These are phyloP conservation scores for Penicillium nucicola DNA, from an alignment of 495 filamentous ascomycete species.

Conservation along the genomic window DNA sequence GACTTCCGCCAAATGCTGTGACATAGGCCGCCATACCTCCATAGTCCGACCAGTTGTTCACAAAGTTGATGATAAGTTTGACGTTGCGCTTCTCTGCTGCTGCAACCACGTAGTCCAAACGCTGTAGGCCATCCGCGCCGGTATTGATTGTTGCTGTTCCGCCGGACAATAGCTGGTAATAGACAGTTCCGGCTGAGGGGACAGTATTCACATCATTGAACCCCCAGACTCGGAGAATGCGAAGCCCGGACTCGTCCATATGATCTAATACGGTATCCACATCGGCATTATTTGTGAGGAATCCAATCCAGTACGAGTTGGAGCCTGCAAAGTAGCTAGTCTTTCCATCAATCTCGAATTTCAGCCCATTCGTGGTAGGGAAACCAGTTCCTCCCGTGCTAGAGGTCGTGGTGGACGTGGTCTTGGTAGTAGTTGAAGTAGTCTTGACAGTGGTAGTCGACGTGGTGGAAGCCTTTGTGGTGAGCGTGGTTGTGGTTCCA, in stretches of 20 bases:
- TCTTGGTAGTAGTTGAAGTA: slow-evolving; percentile 10
- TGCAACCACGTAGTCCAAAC: slow-evolving; percentile 65
- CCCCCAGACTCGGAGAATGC: slow-evolving; percentile 70
- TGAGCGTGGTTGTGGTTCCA: slow-evolving; percentile 1
- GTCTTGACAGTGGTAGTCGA: slow-evolving; percentile 1
- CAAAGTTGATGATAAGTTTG: slow-evolving; percentile 58
- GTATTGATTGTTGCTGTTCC: slow-evolving; percentile 62
- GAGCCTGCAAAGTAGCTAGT: slow-evolving; percentile 65
- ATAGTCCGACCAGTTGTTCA: slow-evolving; percentile 62
- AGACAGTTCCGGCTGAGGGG: slow-evolving; percentile 49
- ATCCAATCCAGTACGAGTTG: slow-evolving; percentile 73
- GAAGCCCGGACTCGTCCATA: slow-evolving; percentile 52
- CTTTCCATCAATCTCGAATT: slow-evolving; percentile 61
- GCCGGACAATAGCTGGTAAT: slow-evolving; percentile 56
- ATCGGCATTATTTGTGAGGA: slow-evolving; percentile 61
- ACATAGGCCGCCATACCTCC: slow-evolving; percentile 66
- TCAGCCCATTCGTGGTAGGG: slow-evolving; percentile 47
- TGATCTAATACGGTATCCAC: slow-evolving; percentile 56
- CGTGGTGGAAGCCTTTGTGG: neutral
- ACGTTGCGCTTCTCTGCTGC: slow-evolving; percentile 54
- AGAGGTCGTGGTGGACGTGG: slow-evolving; percentile 9
- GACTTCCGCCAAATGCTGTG: slow-evolving; percentile 56
- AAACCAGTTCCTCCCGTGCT: slow-evolving; percentile 32
- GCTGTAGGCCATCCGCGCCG: slow-evolving; percentile 60
- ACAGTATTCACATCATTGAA: slow-evolving; percentile 61